A percentile compares a stretch with the other conserved stretches of the same genome.
phyloP scores from a whole-genome alignment of 805 yeast genomes.

The Spathaspora boniae region DNA sequence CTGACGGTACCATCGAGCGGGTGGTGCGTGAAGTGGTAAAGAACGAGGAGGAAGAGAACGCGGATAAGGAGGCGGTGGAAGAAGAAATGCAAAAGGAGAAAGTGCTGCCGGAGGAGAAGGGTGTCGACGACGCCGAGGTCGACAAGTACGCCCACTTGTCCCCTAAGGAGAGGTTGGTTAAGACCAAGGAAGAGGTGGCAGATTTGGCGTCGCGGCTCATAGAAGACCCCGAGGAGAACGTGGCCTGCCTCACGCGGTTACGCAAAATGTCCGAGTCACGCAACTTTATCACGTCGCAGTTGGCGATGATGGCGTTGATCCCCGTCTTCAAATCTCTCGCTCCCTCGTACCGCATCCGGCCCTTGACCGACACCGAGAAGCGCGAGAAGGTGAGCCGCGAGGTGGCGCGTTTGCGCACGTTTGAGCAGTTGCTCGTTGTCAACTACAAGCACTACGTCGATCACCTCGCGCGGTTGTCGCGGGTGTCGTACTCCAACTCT shows the following conservation, averaged over 20 bases:
- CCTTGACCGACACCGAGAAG: conserved; percentile 76
- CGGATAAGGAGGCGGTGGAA: conserved; percentile 13
- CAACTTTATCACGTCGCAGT: conserved; percentile 61
- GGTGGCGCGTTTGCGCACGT: conserved; percentile 68
- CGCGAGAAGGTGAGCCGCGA: conserved; percentile 82
- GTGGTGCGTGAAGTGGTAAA: conserved; percentile 41
- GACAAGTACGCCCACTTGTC: conserved; percentile 46
- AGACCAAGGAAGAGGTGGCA: conserved; percentile 81
- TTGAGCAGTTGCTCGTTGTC: conserved; percentile 73
- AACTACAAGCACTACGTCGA: conserved; percentile 69
- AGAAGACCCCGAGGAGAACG: conserved; percentile 88
- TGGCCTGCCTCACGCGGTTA: conserved; percentile 59
- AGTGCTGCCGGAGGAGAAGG: conserved; percentile 18
- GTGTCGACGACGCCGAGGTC: conserved; percentile 18
- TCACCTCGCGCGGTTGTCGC: conserved; percentile 43
- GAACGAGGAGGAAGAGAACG: conserved; percentile 17
- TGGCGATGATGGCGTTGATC: conserved; percentile 74
- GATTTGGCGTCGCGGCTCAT: conserved; percentile 69
- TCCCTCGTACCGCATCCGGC: conserved; percentile 85
- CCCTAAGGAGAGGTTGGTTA: conserved; percentile 51
- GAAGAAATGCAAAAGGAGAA: conserved; percentile 13
- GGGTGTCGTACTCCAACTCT: conserved; percentile 35
- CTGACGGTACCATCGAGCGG: conserved; percentile 72
- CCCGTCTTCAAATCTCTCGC: conserved; percentile 82
- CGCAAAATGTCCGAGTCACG: conserved; percentile 67